Conservation (phyloP, 106 monocot species). For the Phalaenopsis equestris region DNA sequence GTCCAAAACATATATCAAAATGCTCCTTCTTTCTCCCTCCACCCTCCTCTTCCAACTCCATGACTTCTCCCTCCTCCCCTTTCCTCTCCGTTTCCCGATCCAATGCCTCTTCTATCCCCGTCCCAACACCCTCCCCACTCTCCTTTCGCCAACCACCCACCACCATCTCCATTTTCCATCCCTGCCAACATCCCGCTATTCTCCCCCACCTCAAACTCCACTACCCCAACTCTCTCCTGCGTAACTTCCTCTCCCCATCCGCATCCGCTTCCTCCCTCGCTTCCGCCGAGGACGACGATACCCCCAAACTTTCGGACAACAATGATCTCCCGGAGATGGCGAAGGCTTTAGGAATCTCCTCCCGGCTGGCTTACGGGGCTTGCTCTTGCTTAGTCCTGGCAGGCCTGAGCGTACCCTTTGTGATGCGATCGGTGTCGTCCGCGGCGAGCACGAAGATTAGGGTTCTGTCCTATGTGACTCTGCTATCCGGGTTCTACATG, state of each 20-base stretch:
- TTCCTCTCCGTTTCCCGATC: conserved; percentile 26
- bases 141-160: neutral
- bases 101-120: conserved; percentile 1
- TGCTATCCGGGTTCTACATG: conserved; percentile 91
- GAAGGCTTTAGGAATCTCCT: conserved; percentile 71
- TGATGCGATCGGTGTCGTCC: conserved; percentile 30
- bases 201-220: neutral
- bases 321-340: conserved; percentile 59
- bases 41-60: conserved; percentile 4
- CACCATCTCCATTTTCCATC: neutral
- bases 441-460: conserved; percentile 40
- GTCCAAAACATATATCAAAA: neutral
- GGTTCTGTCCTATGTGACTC: conserved; percentile 56
- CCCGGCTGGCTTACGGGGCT: conserved; percentile 52
- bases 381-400: conserved; percentile 63
- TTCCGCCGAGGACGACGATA: conserved; percentile 19
- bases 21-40: neutral
- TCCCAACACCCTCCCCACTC: neutral
- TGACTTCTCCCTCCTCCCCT: conserved; percentile 29
- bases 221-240: neutral
- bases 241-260: neutral
- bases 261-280: conserved; percentile 57
- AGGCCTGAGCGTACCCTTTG: conserved; percentile 53
- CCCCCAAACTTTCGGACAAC: neutral
- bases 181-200: neutral